Conservation (phyloP, 371 early-diverging fungal genomes). For the Mucor saturninus region DNA sequence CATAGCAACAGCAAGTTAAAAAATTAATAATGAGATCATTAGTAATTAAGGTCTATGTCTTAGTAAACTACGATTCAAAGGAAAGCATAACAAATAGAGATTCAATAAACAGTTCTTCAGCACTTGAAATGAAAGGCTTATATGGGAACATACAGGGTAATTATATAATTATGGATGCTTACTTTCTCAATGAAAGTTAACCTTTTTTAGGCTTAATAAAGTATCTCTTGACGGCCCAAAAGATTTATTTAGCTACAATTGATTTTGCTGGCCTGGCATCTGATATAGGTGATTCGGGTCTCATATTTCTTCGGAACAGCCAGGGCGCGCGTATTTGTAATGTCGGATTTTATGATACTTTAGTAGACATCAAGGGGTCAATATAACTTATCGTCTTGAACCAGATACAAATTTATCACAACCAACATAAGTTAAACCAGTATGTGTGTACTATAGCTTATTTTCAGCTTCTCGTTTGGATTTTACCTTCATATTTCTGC, state of each 20-base stretch:
- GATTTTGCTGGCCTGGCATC: slow-evolving; percentile 23
- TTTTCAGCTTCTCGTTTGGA: no score
- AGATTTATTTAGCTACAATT: slow-evolving; percentile 22
- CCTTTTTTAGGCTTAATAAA: slow-evolving; percentile 11
- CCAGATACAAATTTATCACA: no score
- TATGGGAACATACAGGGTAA: slow-evolving; percentile 14
- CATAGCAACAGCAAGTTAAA: no score
- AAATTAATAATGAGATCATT: slow-evolving; percentile 1
- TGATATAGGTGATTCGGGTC: slow-evolving; percentile 15
- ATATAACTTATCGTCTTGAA: no score
- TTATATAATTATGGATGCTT: slow-evolving; percentile 11
- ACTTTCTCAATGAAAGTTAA: slow-evolving; percentile 11
- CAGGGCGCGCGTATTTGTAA: no score
- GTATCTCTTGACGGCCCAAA: slow-evolving; percentile 13
- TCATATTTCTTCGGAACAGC: no score
- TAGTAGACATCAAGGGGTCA: no score
- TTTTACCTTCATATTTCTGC: no score
- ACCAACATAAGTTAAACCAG: no score
- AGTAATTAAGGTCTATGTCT: slow-evolving; percentile 8
- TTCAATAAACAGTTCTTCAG: slow-evolving; percentile 5
- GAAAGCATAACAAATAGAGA: slow-evolving; percentile 6
- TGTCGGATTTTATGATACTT: no score
- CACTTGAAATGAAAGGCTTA: slow-evolving; percentile 6
- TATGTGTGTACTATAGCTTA: no score
- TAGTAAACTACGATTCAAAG: slow-evolving; percentile 7